These are phyloP conservation scores for Ensete glaucum DNA, from an alignment of 176 grass and related monocot genomes.

Conservation along the genomic window DNA sequence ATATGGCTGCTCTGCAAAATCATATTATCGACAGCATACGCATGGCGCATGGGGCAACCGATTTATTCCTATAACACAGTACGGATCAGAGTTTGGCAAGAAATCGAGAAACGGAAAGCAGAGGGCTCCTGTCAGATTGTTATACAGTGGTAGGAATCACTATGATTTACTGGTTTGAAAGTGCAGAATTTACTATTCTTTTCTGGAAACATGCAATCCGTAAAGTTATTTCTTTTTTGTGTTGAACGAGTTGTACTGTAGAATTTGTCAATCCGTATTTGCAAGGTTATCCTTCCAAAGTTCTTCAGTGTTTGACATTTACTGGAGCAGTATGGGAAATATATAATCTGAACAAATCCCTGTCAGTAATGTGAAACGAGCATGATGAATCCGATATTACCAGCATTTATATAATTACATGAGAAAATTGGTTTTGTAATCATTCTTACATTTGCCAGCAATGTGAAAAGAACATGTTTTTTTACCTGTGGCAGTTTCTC, in stretches of 20 bases:
- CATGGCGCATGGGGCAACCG: constrained; percentile 40
- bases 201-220: background rate
- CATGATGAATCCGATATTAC: too few species aligned
- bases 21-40: constrained; percentile 39
- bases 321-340: too few species aligned
- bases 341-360: background rate
- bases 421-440: too few species aligned
- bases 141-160: constrained; percentile 75
- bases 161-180: constrained; percentile 78
- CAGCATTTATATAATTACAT: too few species aligned
- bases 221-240: background rate
- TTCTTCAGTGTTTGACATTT: background rate
- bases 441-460: too few species aligned
- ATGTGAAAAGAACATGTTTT: too few species aligned
- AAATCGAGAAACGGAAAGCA: constrained; percentile 44
- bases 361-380: background rate
- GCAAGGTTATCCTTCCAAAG: background rate
- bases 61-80: constrained; percentile 87
- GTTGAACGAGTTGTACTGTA: background rate
- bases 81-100: constrained; percentile 71
- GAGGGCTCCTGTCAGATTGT: constrained; percentile 59
- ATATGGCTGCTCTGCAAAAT: background rate
- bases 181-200: background rate
- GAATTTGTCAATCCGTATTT: background rate
- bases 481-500: too few species aligned